Evolutionary conservation across 129 eudicot genomes (phyloP).

Genomic region (Flaveria linearis): DNA sequence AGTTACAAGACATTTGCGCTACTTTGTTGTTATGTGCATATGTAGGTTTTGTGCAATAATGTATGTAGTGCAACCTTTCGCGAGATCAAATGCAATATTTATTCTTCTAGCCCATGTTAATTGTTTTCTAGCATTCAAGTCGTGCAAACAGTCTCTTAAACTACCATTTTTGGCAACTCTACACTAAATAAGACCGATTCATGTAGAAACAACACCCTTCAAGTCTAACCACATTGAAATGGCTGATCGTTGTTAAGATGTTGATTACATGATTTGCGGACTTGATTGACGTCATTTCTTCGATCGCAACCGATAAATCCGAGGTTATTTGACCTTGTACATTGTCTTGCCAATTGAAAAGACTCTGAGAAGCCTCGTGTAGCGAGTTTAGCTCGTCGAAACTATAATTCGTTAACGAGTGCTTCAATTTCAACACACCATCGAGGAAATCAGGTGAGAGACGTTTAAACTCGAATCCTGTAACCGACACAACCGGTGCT

Average conservation of each 20-base stretch:
- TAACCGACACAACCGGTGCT: constrained; percentile 15
- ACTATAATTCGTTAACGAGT: constrained; percentile 31
- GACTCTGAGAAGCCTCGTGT: constrained; percentile 39
- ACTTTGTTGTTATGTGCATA: constrained; percentile 44
- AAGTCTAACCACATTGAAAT: constrained; percentile 50
- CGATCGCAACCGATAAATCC: constrained; percentile 32
- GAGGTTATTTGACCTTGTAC: constrained; percentile 35
- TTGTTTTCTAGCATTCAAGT: constrained; percentile 27
- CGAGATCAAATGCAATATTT: constrained; percentile 53
- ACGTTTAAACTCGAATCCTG: constrained; percentile 10
- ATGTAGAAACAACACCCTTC: constrained; percentile 42
- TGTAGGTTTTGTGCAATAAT: constrained; percentile 56
- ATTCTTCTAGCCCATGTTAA: constrained; percentile 47
- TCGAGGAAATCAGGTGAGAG: constrained; percentile 49
- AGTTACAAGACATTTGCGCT: constrained; percentile 38
- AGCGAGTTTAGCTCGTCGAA: constrained; percentile 46
- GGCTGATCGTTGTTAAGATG: constrained; percentile 52
- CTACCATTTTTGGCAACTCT: constrained; percentile 53
- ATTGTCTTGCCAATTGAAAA: constrained; percentile 39
- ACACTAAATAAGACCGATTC: constrained; percentile 36
- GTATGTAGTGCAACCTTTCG: constrained; percentile 56
- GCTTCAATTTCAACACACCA: constrained; percentile 49
- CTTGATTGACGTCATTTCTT: constrained; percentile 36
- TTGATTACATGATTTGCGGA: constrained; percentile 35
- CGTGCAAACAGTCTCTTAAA: constrained; percentile 45